These are phyloP conservation scores for Phyllosticta citribraziliensis DNA, from an alignment of 2,329 filamentous ascomycete genomes.

Conservation along the genomic window DNA sequence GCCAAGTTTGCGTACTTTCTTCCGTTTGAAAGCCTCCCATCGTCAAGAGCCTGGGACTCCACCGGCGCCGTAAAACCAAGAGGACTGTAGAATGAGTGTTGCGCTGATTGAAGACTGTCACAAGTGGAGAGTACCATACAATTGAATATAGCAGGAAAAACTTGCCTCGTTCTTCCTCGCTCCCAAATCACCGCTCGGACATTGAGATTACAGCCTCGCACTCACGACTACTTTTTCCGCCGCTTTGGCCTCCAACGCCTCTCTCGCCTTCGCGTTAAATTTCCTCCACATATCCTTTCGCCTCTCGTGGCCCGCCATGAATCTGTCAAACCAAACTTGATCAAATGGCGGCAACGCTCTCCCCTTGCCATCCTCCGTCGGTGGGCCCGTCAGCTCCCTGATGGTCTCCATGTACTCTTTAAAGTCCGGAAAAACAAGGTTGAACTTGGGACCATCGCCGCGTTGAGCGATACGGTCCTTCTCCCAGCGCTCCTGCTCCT, in stretches of 20 bases:
- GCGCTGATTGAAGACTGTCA: no score
- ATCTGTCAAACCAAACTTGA: conserved; percentile 39
- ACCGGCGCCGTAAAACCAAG: no score
- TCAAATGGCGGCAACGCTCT: conserved; percentile 36
- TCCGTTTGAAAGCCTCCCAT: no score
- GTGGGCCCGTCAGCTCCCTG: conserved; percentile 40
- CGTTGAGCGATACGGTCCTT: conserved; percentile 40
- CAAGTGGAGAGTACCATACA: no score
- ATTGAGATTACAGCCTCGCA: not conserved
- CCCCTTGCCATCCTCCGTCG: conserved; percentile 31
- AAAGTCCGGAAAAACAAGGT: conserved; percentile 51
- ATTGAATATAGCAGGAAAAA: no score
- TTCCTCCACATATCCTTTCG: conserved; percentile 50
- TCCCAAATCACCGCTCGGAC: not conserved
- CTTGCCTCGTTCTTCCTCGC: no score
- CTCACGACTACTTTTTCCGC: not conserved
- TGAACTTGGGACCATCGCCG: conserved; percentile 50
- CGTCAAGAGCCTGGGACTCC: no score
- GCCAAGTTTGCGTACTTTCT: no score
- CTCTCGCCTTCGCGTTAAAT: conserved; percentile 34
- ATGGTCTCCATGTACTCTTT: conserved; percentile 54
- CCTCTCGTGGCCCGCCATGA: conserved; percentile 45
- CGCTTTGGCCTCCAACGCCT: conserved; percentile 2
- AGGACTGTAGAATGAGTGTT: no score
- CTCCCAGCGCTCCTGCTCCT: conserved; percentile 49